phyloP scores from a whole-genome alignment of 2,329 filamentous ascomycete species.

The Penicillium italicum region DNA sequence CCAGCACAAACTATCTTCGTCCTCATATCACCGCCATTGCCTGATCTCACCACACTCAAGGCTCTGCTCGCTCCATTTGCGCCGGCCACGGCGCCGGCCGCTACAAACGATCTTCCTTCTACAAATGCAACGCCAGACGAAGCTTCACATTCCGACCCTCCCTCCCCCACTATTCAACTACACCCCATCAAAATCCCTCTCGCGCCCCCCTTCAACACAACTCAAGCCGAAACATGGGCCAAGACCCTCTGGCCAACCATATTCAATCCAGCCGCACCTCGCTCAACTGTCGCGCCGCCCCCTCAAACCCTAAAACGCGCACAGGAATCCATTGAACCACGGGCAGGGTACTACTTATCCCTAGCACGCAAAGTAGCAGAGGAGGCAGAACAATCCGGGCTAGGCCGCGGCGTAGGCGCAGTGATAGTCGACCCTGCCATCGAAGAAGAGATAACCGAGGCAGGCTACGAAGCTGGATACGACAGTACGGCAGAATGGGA shows the following conservation, averaged over 20 bases:
- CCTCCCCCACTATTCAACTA: slow-evolving; percentile 23
- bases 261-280: slow-evolving; percentile 45
- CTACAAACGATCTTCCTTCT: background rate
- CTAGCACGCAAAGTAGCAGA: slow-evolving; percentile 39
- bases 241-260: slow-evolving; percentile 43
- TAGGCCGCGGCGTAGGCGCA: slow-evolving; percentile 42
- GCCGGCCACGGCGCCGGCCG: slow-evolving; percentile 14
- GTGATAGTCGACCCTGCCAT: slow-evolving; percentile 46
- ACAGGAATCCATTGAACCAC: slow-evolving; percentile 35
- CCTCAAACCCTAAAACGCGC: slow-evolving; percentile 36
- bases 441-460: slow-evolving; percentile 22
- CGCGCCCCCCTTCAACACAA: slow-evolving; percentile 38
- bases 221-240: slow-evolving; percentile 44
- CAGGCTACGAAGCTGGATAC: slow-evolving; percentile 20
- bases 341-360: slow-evolving; percentile 39
- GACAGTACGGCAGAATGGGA: slow-evolving; percentile 26
- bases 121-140: background rate
- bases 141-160: slow-evolving; percentile 3
- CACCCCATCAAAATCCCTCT: slow-evolving; percentile 38
- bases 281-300: slow-evolving; percentile 43
- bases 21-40: slow-evolving; percentile 41
- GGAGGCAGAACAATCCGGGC: slow-evolving; percentile 36
- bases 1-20: slow-evolving; percentile 38
- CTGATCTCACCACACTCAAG: slow-evolving; percentile 33
- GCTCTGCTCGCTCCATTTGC: slow-evolving; percentile 39